These are phyloP conservation scores for Colletotrichum plurivorum DNA, from an alignment of 2,329 filamentous ascomycete species.

Conservation along the genomic window DNA sequence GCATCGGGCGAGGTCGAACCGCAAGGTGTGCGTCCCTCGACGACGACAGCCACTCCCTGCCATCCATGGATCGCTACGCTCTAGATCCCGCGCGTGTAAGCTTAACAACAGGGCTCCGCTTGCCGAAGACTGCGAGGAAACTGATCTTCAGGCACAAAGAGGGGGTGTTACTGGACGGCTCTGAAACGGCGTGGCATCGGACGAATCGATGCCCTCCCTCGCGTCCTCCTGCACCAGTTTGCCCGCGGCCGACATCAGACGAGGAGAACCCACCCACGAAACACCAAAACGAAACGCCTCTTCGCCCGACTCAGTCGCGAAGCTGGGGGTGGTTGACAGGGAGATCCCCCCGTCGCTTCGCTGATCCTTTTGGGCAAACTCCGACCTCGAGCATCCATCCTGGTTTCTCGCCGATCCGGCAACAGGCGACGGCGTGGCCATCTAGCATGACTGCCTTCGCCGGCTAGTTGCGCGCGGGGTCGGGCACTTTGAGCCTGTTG, in stretches of 20 bases:
- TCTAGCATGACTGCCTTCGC: no score
- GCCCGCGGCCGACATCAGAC: slow-evolving; percentile 11
- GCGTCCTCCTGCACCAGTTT: slow-evolving; percentile 27
- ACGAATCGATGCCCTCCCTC: slow-evolving; percentile 16
- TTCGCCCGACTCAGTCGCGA: slow-evolving; percentile 6
- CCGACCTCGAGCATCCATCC: slow-evolving; percentile 5
- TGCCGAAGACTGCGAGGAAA: slow-evolving; percentile 8
- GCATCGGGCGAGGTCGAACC: slow-evolving; percentile 34
- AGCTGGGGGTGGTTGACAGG: not conserved
- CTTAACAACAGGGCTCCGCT: slow-evolving; percentile 23
- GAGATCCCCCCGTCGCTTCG: not conserved
- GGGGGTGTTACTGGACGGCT: not conserved
- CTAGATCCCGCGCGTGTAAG: slow-evolving; percentile 11
- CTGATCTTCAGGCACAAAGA: not conserved
- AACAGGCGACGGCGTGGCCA: not conserved
- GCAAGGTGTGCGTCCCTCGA: not conserved
- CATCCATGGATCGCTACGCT: not conserved
- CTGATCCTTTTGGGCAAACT: not conserved
- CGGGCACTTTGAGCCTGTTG: slow-evolving; percentile 5
- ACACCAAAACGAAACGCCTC: slow-evolving; percentile 21
- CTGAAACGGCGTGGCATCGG: slow-evolving; percentile 32
- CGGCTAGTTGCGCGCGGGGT: not conserved
- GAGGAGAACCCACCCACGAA: slow-evolving; percentile 15
- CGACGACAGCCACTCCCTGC: slow-evolving; percentile 19
- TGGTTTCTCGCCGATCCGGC: slow-evolving; percentile 21